phyloP scores from a whole-genome alignment of 352 stramenopile species.

The Stramenopiles sp. region DNA sequence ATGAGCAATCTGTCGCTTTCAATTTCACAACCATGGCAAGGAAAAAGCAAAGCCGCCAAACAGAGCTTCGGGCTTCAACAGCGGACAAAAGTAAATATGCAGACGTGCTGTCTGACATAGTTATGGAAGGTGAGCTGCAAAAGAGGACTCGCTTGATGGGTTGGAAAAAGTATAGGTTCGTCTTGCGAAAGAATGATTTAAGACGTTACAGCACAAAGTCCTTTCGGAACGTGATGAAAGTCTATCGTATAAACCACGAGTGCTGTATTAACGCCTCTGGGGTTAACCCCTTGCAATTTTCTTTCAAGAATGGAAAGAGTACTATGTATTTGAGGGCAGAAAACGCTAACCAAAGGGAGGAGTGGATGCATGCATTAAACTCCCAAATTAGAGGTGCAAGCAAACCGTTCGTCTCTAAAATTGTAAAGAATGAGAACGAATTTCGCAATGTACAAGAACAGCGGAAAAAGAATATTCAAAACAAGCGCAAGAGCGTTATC shows the following conservation, averaged over 20 bases:
- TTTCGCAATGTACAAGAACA: not conserved
- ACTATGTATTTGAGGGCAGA: not conserved
- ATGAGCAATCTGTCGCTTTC: no score
- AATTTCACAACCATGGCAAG: no score
- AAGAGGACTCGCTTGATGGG: not conserved
- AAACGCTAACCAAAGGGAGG: not conserved
- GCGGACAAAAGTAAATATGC: no score
- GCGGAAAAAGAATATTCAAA: not conserved
- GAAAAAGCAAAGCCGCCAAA: no score
- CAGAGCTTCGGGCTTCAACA: no score
- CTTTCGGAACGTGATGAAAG: not conserved
- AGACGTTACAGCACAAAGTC: not conserved
- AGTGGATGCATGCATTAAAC: not conserved
- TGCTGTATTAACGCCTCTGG: no score
- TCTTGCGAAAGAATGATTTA: not conserved
- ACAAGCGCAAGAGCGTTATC: not conserved
- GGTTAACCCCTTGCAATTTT: no score
- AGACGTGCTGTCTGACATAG: not conserved
- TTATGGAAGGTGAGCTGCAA: not conserved
- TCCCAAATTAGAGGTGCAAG: not conserved
- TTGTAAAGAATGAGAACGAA: not conserved
- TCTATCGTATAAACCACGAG: not conserved
- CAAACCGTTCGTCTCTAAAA: not conserved
- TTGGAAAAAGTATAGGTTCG: not conserved
- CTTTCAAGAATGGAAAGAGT: not conserved